These are phyloP conservation scores for Ormosia semicastrata DNA, from an alignment of 306 rosid species.

Conservation along the genomic window DNA sequence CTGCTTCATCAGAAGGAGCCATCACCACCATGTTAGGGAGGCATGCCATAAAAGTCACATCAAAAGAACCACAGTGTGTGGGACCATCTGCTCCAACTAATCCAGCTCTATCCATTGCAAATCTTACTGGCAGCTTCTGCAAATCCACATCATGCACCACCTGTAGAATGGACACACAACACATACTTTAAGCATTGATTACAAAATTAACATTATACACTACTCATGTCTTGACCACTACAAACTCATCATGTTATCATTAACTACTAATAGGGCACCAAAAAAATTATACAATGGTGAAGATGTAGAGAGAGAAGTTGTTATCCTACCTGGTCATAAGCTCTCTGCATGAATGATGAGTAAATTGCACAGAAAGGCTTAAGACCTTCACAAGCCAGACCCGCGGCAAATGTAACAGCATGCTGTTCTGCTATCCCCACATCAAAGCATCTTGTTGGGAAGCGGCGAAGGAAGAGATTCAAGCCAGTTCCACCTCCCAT, in stretches of 20 bases:
- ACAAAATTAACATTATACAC: not conserved
- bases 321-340: slow-evolving; percentile 83
- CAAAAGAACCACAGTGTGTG: slow-evolving; percentile 84
- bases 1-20: slow-evolving; percentile 98
- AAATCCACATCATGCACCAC: slow-evolving; percentile 97
- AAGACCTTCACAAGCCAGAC: slow-evolving; percentile 89
- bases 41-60: slow-evolving; percentile 96
- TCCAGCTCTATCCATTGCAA: slow-evolving; percentile 99
- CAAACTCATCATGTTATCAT: not conserved
- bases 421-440: slow-evolving; percentile 99
- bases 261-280: not conserved
- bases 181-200: slow-evolving; percentile 4
- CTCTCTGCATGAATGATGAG: slow-evolving; percentile 96
- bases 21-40: slow-evolving; percentile 99
- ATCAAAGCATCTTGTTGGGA: slow-evolving; percentile 92
- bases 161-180: slow-evolving; percentile 41
- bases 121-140: slow-evolving; percentile 90
- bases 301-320: slow-evolving; percentile 4
- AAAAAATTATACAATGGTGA: not conserved
- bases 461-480: slow-evolving; percentile 89
- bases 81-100: slow-evolving; percentile 99
- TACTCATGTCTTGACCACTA: not conserved
- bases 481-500: slow-evolving; percentile 99
- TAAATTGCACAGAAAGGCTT: slow-evolving; percentile 93
- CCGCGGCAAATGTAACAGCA: slow-evolving; percentile 98